Percentiles rank a stretch among this genome's conserved stretches.
Conservation (phyloP, 169 alveolate species). For the Pseudocohnilembus persalinus region DNA sequence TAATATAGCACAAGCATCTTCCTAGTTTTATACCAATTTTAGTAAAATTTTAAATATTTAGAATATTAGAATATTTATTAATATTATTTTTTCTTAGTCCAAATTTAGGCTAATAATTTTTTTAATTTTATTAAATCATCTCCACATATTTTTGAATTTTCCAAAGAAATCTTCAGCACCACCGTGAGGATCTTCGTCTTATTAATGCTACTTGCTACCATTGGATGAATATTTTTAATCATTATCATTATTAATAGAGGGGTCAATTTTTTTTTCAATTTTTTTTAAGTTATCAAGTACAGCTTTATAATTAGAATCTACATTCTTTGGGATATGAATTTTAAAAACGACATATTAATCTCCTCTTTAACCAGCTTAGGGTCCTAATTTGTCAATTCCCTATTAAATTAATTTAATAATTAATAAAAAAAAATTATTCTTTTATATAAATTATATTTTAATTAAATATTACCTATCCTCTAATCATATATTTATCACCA, state of each 20-base stretch:
- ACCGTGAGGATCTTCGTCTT: background rate
- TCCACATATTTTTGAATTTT: constrained; percentile 29
- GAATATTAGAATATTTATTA: too few relatives aligned
- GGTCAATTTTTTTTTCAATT: constrained; percentile 15
- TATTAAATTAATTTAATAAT: constrained; percentile 11
- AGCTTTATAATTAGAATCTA: constrained; percentile 25
- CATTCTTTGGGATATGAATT: constrained; percentile 32
- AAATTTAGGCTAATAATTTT: too few relatives aligned
- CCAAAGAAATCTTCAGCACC: background rate
- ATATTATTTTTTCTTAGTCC: too few relatives aligned
- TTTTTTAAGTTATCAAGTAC: constrained; percentile 30
- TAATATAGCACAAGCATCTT: too few relatives aligned
- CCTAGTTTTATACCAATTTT: too few relatives aligned
- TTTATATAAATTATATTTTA: background rate
- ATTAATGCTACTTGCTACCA: background rate
- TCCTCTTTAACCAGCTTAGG: constrained; percentile 27
- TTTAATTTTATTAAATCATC: background rate
- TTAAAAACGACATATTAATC: constrained; percentile 38
- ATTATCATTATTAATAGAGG: constrained; percentile 14
- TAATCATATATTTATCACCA: constrained; percentile 35
- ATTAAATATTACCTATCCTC: constrained; percentile 19
- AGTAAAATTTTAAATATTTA: too few relatives aligned
- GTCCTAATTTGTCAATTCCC: constrained; percentile 46
- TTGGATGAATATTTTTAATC: constrained; percentile 1
- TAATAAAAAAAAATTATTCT: background rate